Evolutionary conservation across 2,329 filamentous ascomycete species (phyloP).

Genomic region (Blumeria hordei): DNA sequence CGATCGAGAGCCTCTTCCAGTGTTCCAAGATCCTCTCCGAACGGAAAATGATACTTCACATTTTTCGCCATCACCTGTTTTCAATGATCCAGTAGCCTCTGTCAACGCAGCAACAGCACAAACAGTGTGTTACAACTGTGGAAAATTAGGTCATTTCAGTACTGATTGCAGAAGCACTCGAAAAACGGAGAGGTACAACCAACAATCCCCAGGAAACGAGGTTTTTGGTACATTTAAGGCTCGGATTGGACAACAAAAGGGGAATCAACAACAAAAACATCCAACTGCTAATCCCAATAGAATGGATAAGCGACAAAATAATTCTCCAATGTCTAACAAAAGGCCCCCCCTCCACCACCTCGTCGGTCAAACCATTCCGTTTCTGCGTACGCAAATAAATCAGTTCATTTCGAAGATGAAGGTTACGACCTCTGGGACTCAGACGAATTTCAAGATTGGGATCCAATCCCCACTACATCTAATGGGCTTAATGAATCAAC

Average conservation of each 20-base stretch:
- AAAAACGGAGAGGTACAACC: not conserved
- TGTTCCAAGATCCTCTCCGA: not conserved
- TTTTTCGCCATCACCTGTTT: not conserved
- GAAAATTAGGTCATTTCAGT: not conserved
- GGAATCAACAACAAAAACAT: not conserved
- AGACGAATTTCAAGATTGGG: not conserved
- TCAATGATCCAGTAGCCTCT: not conserved
- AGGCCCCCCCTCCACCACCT: not conserved
- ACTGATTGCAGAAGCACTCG: not conserved
- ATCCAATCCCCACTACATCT: not conserved
- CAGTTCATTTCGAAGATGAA: not conserved
- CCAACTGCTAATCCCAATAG: not conserved
- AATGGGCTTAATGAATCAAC: not conserved
- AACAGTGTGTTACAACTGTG: not conserved
- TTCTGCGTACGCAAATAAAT: not conserved
- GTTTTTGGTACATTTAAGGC: not conserved
- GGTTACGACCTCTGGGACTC: not conserved
- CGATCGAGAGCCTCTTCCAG: not conserved
- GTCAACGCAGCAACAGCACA: not conserved
- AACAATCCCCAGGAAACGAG: not conserved
- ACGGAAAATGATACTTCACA: not conserved
- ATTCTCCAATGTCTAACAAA: not conserved
- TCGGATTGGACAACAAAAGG: not conserved
- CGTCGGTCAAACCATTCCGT: not conserved
- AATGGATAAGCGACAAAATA: not conserved